Conservation (phyloP, 495 filamentous ascomycete species). For the Geopyxis carbonaria region DNA sequence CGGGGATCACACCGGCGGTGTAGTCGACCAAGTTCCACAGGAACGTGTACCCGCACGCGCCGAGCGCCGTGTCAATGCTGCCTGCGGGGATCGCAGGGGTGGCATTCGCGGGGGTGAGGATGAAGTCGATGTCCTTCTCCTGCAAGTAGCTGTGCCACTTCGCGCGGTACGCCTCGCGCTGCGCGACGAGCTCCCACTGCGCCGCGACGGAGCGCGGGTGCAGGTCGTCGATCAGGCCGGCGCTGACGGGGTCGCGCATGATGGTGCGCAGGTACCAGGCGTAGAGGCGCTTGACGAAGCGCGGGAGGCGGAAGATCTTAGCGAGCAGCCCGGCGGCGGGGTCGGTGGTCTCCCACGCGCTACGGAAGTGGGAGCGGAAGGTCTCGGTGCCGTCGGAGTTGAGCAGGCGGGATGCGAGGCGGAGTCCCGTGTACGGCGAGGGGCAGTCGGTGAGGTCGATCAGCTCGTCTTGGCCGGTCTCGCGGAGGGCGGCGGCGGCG, state of each 20-base stretch:
- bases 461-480: constrained; percentile 60
- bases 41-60: constrained; percentile 87
- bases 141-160: constrained; percentile 76
- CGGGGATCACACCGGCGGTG: constrained; percentile 64
- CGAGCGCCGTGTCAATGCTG: constrained; percentile 73
- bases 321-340: constrained; percentile 57
- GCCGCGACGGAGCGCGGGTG: constrained; percentile 50
- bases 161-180: constrained; percentile 59
- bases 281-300: constrained; percentile 67
- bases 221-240: constrained; percentile 55
- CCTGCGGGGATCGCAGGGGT: constrained; percentile 78
- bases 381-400: constrained; percentile 76
- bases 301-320: constrained; percentile 53
- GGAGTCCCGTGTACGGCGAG: constrained; percentile 49
- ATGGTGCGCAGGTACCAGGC: constrained; percentile 79
- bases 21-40: constrained; percentile 93
- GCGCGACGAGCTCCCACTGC: constrained; percentile 63
- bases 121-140: constrained; percentile 51
- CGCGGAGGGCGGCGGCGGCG: constrained; percentile 47
- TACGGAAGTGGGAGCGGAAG: constrained; percentile 38
- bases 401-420: constrained; percentile 68
- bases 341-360: constrained; percentile 72
- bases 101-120: constrained; percentile 74
- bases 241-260: constrained; percentile 56
- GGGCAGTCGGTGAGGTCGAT: constrained; percentile 39